These are phyloP conservation scores for Hypoxylon sp. DNA, from an alignment of 2,329 filamentous ascomycete species.

Conservation along the genomic window DNA sequence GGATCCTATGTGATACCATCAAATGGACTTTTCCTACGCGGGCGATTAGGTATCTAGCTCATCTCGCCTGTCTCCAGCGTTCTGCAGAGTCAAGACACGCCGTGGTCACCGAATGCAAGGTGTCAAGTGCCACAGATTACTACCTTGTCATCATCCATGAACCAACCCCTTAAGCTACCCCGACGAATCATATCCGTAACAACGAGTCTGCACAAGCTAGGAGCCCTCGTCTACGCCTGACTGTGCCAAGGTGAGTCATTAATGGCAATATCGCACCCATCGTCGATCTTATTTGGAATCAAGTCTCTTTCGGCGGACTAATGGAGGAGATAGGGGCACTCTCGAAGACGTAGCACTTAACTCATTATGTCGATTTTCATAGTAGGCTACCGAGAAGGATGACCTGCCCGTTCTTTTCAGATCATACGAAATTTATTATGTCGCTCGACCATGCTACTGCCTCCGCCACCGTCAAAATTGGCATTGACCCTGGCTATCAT, in stretches of 20 bases:
- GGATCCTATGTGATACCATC: constrained; percentile 6
- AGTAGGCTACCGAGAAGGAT: too few species aligned
- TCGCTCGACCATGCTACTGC: neutral
- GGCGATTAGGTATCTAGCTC: neutral
- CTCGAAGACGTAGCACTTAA: neutral
- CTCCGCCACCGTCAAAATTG: neutral
- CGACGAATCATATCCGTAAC: constrained; percentile 4
- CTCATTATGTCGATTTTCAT: neutral
- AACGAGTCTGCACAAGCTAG: constrained; percentile 3
- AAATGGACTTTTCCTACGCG: constrained; percentile 5
- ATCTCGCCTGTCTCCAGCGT: neutral
- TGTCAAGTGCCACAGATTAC: constrained; percentile 10
- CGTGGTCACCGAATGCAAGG: constrained; percentile 8
- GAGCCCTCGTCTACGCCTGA: neutral
- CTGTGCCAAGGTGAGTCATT: constrained; percentile 12
- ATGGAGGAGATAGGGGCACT: neutral
- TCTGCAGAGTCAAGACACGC: constrained; percentile 5
- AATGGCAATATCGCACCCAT: neutral
- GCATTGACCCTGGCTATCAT: neutral
- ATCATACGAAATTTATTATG: neutral
- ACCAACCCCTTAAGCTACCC: neutral
- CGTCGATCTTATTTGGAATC: neutral
- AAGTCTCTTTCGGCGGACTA: constrained; percentile 1
- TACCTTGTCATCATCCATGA: constrained; percentile 17
- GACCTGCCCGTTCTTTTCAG: too few species aligned